Evolutionary conservation across 2,329 filamentous ascomycete genomes (phyloP).

Genomic region (Fusarium foetens): DNA sequence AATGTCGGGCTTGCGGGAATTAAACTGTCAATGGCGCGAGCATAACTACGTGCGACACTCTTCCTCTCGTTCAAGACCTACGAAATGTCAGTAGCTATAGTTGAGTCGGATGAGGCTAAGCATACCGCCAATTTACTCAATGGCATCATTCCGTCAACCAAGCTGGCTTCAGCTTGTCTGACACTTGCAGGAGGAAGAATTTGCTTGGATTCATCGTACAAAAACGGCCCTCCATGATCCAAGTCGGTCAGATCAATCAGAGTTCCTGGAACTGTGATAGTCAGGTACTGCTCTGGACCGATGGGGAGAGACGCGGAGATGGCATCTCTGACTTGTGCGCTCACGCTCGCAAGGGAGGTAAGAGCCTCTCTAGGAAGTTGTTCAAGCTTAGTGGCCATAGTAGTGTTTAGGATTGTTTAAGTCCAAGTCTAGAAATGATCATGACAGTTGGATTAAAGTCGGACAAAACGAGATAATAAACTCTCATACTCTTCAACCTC

Average conservation of each 20-base stretch:
- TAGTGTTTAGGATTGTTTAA: too few species aligned
- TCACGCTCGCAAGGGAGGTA: background rate
- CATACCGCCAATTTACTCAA: background rate
- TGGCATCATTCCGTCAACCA: background rate
- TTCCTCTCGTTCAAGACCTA: background rate
- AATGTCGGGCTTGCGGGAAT: background rate
- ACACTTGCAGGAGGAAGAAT: background rate
- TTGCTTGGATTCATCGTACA: background rate
- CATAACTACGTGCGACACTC: background rate
- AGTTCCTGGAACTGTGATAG: background rate
- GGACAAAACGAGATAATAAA: fast-evolving
- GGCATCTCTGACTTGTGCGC: background rate
- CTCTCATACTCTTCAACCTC: too few species aligned
- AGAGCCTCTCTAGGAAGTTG: background rate
- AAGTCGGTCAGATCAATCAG: background rate
- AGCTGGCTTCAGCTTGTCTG: background rate
- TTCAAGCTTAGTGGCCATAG: background rate
- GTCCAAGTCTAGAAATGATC: too few species aligned
- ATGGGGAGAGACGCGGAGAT: background rate
- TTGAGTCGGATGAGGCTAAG: fast-evolving
- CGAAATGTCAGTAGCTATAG: fast-evolving
- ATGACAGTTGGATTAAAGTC: background rate
- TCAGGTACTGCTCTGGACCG: background rate
- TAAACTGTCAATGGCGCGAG: background rate
- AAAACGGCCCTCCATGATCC: background rate